A percentile compares a stretch with the other conserved stretches of the same genome.
These are phyloP conservation scores for Eutrema heterophyllum DNA, from an alignment of 345 rosid genomes.

Conservation along the genomic window DNA sequence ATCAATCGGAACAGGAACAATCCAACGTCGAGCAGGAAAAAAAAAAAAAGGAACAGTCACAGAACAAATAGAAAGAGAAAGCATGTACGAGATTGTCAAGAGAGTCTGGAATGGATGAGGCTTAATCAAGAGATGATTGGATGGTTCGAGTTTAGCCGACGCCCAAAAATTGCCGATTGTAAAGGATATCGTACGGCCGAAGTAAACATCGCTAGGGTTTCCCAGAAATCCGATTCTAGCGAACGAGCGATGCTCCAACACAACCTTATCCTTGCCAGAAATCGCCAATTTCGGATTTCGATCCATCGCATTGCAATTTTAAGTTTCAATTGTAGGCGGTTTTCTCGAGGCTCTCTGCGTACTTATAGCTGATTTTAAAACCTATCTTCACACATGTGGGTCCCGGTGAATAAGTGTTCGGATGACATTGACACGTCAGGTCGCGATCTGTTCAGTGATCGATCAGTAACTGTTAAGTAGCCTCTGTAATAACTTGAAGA, in stretches of 20 bases:
- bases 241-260: conserved; percentile 46
- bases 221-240: conserved; percentile 68
- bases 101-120: conserved; percentile 69
- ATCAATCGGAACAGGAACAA: no score
- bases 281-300: neutral
- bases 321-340: neutral
- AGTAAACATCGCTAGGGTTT: conserved; percentile 77
- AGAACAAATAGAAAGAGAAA: neutral
- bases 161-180: conserved; percentile 69
- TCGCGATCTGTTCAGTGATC: no score
- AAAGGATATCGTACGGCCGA: conserved; percentile 61
- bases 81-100: conserved; percentile 52
- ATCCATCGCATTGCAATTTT: neutral
- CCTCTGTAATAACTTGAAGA: no score
- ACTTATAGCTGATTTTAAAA: neutral
- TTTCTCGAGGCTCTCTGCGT: neutral
- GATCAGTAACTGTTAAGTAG: neutral
- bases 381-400: neutral
- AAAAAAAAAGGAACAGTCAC: neutral
- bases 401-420: neutral
- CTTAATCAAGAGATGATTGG: conserved; percentile 58
- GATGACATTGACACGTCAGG: conserved; percentile 11
- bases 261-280: neutral
- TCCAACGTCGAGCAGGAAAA: neutral
- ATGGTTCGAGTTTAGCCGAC: conserved; percentile 53